Evolutionary conservation across 768 basidiomycete species (phyloP).

Genomic region (Suillus lakei): DNA sequence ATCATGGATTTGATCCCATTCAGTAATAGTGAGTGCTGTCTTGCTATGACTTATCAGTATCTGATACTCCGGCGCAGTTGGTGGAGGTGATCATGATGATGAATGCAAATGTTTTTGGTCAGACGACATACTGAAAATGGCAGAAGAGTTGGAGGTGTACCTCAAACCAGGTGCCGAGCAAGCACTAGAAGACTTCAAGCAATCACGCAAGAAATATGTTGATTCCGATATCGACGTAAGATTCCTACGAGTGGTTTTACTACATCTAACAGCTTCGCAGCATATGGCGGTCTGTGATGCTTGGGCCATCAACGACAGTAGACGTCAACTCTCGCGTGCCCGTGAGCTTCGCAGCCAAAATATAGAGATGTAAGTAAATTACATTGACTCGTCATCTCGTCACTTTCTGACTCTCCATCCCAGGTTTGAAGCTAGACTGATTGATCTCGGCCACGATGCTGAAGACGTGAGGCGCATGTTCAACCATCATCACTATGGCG

Average conservation of each 20-base stretch:
- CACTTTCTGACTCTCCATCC: not conserved
- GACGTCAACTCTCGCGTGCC: not conserved
- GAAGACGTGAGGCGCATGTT: not conserved
- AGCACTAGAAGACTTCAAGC: slow-evolving; percentile 29
- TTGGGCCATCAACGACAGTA: not conserved
- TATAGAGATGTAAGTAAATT: not conserved
- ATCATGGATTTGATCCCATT: slow-evolving; percentile 37
- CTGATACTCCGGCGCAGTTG: slow-evolving; percentile 24
- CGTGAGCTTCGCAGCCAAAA: not conserved
- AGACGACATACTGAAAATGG: slow-evolving; percentile 33
- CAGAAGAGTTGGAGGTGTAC: slow-evolving; percentile 15
- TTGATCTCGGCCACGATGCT: not conserved
- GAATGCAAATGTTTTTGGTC: slow-evolving; percentile 39
- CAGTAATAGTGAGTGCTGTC: slow-evolving; percentile 32
- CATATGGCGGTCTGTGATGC: not conserved
- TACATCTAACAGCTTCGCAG: not conserved
- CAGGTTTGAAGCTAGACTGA: not conserved
- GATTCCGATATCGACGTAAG: not conserved
- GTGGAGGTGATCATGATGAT: slow-evolving; percentile 30
- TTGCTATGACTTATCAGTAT: not conserved
- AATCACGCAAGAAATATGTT: slow-evolving; percentile 20
- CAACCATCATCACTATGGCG: not conserved
- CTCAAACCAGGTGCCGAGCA: slow-evolving; percentile 29
- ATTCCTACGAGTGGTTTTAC: not conserved
- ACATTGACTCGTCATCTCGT: not conserved